phyloP scores from a whole-genome alignment of 345 rosid species.

The Eucalyptus camaldulensis region DNA sequence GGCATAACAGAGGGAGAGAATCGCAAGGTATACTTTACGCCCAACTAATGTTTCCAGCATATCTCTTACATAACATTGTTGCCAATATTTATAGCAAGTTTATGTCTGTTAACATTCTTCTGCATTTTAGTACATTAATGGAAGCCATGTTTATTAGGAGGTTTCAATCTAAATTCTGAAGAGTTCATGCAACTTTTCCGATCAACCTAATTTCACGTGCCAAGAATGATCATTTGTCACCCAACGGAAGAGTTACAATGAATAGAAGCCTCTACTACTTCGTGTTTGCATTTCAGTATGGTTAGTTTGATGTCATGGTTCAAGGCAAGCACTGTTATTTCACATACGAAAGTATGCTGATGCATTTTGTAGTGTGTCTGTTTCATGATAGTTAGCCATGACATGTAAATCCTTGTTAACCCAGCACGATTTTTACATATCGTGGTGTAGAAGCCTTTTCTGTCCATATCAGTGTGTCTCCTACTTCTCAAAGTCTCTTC shows the following conservation, averaged over 20 bases:
- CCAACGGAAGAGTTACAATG: background rate
- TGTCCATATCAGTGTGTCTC: background rate
- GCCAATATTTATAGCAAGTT: background rate
- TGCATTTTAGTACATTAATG: background rate
- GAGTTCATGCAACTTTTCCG: background rate
- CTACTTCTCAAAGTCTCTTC: background rate
- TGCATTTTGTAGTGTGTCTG: background rate
- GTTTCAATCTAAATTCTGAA: background rate
- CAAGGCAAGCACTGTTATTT: background rate
- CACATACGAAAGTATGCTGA: background rate
- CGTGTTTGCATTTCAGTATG: background rate
- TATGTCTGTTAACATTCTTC: background rate
- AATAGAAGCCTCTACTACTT: background rate
- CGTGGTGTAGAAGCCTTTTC: background rate
- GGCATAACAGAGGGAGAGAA: slow-evolving; percentile 11
- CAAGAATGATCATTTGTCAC: background rate
- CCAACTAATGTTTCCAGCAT: background rate
- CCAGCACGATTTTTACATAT: background rate
- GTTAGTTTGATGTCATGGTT: background rate
- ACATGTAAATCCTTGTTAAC: background rate
- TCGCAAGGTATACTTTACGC: background rate
- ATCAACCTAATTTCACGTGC: background rate
- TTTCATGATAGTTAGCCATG: background rate
- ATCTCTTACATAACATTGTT: background rate
- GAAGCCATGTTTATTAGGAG: background rate